Evolutionary conservation across 441 rosid genomes (phyloP).

Genomic region (Populus hybrid): DNA sequence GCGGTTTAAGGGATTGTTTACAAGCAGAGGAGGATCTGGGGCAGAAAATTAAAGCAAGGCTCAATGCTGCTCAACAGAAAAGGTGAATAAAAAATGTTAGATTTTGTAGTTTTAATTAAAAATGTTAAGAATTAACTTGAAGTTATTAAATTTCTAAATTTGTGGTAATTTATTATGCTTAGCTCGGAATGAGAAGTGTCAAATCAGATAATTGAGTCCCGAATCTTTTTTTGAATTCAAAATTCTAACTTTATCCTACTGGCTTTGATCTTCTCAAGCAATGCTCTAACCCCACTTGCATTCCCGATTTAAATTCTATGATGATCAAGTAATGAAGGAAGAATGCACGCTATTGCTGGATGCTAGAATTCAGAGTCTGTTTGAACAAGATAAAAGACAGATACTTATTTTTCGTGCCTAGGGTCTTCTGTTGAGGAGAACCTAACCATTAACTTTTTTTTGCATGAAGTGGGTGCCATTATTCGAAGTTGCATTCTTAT

Average conservation of each 20-base stretch:
- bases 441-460: background rate
- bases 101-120: background rate
- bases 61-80: slow-evolving; percentile 73
- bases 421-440: background rate
- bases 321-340: background rate
- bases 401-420: background rate
- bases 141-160: background rate
- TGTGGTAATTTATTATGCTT: background rate
- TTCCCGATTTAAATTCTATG: background rate
- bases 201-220: background rate
- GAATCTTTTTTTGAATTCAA: background rate
- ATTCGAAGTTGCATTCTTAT: background rate
- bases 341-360: background rate
- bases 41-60: slow-evolving; percentile 46
- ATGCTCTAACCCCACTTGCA: background rate
- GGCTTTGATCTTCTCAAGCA: background rate
- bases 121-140: background rate
- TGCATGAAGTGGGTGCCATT: background rate
- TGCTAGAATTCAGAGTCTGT: background rate
- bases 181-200: background rate
- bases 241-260: background rate
- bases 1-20: slow-evolving; percentile 26
- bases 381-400: background rate
- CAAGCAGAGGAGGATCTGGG: background rate
- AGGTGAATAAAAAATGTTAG: slow-evolving; percentile 32